Percentiles rank a stretch among this genome's conserved stretches.
Evolutionary conservation across 257 asterid genomes (phyloP).

Genomic region (Prunella vulgaris): DNA sequence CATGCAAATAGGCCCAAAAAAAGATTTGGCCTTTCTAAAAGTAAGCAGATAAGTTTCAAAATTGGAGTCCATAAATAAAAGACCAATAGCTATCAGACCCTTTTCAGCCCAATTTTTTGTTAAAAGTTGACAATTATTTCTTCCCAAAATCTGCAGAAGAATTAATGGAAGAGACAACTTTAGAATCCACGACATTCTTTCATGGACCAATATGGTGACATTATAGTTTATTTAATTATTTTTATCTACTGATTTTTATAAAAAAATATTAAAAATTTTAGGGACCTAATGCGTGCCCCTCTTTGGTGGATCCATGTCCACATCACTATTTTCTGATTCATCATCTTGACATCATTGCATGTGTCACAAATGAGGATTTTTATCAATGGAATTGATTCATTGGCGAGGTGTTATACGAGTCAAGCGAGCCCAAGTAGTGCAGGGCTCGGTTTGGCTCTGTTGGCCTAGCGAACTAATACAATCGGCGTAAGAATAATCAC

Average conservation of each 20-base stretch:
- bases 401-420: too few relatives aligned
- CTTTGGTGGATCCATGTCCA: slow-evolving; percentile 18
- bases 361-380: slow-evolving; percentile 5
- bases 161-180: slow-evolving; percentile 2
- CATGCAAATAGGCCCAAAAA: slow-evolving; percentile 5
- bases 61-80: background rate
- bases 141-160: background rate
- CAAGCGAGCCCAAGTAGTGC: too few relatives aligned
- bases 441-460: too few relatives aligned
- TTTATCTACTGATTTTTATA: background rate
- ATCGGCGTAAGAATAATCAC: too few relatives aligned
- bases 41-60: background rate
- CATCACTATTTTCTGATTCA: slow-evolving; percentile 2
- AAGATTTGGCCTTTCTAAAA: slow-evolving; percentile 16
- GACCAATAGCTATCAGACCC: slow-evolving; percentile 4
- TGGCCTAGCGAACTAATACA: too few relatives aligned
- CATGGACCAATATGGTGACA: slow-evolving; percentile 15
- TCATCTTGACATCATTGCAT: slow-evolving; percentile 29
- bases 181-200: background rate
- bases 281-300: slow-evolving; percentile 14
- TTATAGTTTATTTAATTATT: background rate
- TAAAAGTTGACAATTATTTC: background rate
- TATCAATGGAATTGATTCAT: background rate
- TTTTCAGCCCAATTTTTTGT: slow-evolving; percentile 4
- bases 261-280: background rate